A percentile compares a stretch with the other conserved stretches of the same genome.
Conservation (phyloP, 192 early-diverging fungal species). For the Backusella circina region DNA sequence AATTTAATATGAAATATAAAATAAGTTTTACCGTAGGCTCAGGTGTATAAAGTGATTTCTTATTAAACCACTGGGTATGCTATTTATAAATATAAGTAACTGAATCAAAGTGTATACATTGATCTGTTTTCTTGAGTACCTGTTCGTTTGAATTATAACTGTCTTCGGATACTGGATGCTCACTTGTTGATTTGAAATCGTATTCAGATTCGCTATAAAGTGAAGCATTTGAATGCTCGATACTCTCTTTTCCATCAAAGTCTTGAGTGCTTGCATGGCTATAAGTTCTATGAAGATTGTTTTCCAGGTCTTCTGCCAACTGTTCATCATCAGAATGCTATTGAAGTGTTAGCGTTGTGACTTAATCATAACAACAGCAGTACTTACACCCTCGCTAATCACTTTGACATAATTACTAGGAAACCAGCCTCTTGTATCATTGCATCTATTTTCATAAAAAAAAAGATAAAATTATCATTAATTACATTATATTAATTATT, state of each 20-base stretch:
- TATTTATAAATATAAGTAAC: not conserved
- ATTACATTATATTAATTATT: not conserved
- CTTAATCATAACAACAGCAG: not conserved
- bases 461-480: not conserved
- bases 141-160: conserved; percentile 2
- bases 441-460: conserved; percentile 34
- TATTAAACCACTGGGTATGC: conserved; percentile 3
- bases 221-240: conserved; percentile 1
- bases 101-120: not conserved
- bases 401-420: conserved; percentile 80
- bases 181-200: not conserved
- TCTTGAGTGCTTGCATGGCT: not conserved
- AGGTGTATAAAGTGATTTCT: not conserved
- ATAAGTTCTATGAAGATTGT: not conserved
- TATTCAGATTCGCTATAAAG: not conserved
- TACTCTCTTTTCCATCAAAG: conserved; percentile 16
- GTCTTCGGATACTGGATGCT: not conserved
- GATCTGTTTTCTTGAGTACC: not conserved
- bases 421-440: conserved; percentile 82
- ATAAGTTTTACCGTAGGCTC: not conserved
- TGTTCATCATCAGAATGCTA: not conserved
- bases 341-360: not conserved
- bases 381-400: conserved; percentile 16
- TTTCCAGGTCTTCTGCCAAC: not conserved
- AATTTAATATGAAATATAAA: not conserved